Conservation (phyloP, 73 alveolate genomes). For the Paramecium tetraurelia region DNA sequence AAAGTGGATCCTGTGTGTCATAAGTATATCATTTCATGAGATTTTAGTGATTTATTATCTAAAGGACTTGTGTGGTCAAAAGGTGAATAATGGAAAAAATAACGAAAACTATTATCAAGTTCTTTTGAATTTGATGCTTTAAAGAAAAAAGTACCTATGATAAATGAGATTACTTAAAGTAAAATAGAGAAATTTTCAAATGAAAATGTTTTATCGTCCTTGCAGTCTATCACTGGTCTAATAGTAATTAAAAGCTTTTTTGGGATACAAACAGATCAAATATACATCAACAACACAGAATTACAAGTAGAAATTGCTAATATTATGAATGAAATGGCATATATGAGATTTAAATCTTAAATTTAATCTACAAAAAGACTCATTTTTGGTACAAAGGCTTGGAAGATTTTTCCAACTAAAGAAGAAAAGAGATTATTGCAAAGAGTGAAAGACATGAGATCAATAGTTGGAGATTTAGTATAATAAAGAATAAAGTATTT, state of each 20-base stretch:
- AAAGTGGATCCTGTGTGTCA: neutral
- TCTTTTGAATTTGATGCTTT: constrained; percentile 31
- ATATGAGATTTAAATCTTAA: neutral
- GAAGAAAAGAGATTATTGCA: neutral
- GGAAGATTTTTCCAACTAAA: constrained; percentile 1
- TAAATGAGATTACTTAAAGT: constrained; percentile 29
- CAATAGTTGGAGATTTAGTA: neutral
- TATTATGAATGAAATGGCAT: neutral
- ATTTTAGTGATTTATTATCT: neutral
- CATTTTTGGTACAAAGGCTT: neutral
- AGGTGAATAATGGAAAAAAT: constrained; percentile 49
- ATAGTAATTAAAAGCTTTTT: neutral
- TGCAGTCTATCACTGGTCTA: neutral
- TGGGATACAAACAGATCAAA: neutral
- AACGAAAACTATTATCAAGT: constrained; percentile 31
- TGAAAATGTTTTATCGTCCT: neutral
- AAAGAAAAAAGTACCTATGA: constrained; percentile 43
- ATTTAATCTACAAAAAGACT: neutral
- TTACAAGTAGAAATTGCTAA: neutral
- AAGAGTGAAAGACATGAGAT: neutral
- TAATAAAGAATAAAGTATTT: neutral
- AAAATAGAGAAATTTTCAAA: neutral
- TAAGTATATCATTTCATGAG: neutral
- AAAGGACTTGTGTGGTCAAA: neutral
- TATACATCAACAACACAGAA: neutral